phyloP scores from a whole-genome alignment of 2,329 filamentous ascomycete species.

The Claviceps paspali region DNA sequence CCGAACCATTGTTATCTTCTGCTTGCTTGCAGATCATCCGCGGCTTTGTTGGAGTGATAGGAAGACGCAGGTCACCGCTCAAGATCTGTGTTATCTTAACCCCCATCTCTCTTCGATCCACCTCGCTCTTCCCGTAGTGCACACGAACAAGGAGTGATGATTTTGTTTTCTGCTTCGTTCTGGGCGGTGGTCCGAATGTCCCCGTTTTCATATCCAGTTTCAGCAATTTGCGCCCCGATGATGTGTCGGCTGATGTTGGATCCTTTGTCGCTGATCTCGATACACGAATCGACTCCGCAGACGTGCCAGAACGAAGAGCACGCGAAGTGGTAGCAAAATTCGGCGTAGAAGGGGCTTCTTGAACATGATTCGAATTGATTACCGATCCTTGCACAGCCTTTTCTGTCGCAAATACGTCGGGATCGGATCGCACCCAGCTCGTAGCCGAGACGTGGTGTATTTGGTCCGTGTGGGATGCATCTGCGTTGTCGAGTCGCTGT shows the following conservation, averaged over 20 bases:
- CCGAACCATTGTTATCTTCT: background rate
- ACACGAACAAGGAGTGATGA: slow-evolving; percentile 35
- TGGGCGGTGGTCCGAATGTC: slow-evolving; percentile 46
- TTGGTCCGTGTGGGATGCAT: background rate
- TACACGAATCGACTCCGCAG: no score
- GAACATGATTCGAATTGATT: background rate
- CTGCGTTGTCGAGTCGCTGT: slow-evolving; percentile 3
- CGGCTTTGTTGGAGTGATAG: slow-evolving; percentile 10
- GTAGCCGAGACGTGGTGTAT: background rate
- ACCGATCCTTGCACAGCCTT: background rate
- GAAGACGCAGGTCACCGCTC: slow-evolving; percentile 13
- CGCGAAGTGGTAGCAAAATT: background rate
- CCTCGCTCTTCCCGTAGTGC: slow-evolving; percentile 39
- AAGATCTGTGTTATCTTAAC: slow-evolving; percentile 50
- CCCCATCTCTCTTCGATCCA: slow-evolving; percentile 34
- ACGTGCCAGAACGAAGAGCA: background rate
- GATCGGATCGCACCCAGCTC: background rate
- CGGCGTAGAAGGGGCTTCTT: background rate
- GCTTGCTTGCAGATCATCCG: background rate
- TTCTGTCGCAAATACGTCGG: background rate
- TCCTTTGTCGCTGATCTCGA: no score
- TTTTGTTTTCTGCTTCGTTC: slow-evolving; percentile 26
- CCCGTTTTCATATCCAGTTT: slow-evolving; percentile 44
- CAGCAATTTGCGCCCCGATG: slow-evolving; percentile 29
- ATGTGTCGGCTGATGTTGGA: slow-evolving; percentile 3